Evolutionary conservation across 2,329 filamentous ascomycete genomes (phyloP).

Genomic region (Hypomyces perniciosus): DNA sequence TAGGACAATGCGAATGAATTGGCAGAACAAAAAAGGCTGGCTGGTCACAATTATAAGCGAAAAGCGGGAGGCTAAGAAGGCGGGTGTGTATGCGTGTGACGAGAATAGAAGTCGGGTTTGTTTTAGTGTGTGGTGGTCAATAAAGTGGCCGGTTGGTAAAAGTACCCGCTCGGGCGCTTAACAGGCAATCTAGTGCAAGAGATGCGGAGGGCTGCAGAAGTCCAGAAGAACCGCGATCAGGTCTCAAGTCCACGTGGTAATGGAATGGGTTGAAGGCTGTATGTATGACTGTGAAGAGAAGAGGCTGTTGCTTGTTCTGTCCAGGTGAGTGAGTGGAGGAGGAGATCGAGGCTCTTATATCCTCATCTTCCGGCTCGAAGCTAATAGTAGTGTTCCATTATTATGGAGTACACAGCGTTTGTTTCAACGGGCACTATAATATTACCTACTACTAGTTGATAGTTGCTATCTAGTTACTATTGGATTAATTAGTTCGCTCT

Average conservation of each 20-base stretch:
- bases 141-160: slow-evolving; percentile 12
- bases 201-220: slow-evolving; percentile 16
- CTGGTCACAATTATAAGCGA: slow-evolving; percentile 13
- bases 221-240: neutral
- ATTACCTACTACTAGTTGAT: too few species aligned
- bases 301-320: too few species aligned
- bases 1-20: neutral
- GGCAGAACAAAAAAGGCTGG: neutral
- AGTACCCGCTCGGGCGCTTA: slow-evolving; percentile 22
- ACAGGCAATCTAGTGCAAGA: neutral
- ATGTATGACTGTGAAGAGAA: too few species aligned
- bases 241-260: neutral
- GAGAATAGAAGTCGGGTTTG: slow-evolving; percentile 14
- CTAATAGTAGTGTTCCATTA: too few species aligned
- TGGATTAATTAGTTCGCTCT: too few species aligned
- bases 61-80: neutral
- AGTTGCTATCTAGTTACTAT: too few species aligned
- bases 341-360: too few species aligned
- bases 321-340: too few species aligned
- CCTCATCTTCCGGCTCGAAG: too few species aligned
- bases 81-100: slow-evolving; percentile 1
- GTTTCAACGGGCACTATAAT: too few species aligned
- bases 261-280: neutral
- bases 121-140: slow-evolving; percentile 1
- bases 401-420: too few species aligned